phyloP scores from a whole-genome alignment of 1,139 yeast genomes.

The Blastobotrys apis region DNA sequence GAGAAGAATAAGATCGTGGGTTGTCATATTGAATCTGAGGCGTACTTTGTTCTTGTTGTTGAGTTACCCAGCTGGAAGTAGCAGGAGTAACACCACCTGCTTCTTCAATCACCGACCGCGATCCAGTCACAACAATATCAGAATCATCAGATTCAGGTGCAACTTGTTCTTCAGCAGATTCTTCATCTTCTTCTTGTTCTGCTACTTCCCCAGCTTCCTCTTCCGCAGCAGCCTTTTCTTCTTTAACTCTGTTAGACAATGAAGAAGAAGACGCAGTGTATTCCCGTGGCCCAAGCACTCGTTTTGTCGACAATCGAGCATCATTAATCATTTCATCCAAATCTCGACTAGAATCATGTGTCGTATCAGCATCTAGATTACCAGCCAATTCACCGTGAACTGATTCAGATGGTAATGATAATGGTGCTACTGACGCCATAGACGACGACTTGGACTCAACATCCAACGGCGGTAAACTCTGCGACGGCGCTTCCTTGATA shows the following conservation, averaged over 20 bases:
- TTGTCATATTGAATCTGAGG: neutral
- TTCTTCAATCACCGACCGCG: no score
- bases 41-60: neutral
- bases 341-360: constrained; percentile 10
- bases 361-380: neutral
- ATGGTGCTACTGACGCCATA: neutral
- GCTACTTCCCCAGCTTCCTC: neutral
- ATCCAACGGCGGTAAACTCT: neutral
- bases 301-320: neutral
- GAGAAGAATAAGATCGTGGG: constrained; percentile 4
- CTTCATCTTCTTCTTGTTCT: neutral
- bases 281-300: constrained; percentile 9
- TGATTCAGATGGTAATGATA: neutral
- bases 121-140: constrained; percentile 13
- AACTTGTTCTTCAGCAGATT: neutral
- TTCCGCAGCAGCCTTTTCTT: neutral
- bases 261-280: neutral
- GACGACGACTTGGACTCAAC: neutral
- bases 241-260: neutral
- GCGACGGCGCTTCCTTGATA: neutral
- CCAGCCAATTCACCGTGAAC: neutral
- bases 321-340: constrained; percentile 11
- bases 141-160: constrained; percentile 13
- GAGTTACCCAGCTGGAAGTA: constrained; percentile 6
- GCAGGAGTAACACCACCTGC: neutral